These are phyloP conservation scores for Fusarium sp. DNA, from an alignment of 2,329 filamentous ascomycete genomes.

Conservation along the genomic window DNA sequence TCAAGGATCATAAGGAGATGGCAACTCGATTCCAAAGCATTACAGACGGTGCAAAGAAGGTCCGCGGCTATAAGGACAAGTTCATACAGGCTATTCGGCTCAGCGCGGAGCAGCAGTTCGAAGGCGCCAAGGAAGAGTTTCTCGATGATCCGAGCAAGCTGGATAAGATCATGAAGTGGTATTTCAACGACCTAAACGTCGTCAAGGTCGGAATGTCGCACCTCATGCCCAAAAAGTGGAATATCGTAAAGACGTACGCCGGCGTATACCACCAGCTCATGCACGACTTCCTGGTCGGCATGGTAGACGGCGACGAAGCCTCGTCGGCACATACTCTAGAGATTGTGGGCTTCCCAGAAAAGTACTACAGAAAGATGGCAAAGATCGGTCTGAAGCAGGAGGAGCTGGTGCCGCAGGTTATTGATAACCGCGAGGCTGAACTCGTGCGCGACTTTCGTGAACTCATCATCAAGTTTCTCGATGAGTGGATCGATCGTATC, in stretches of 20 bases:
- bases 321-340: slow-evolving; percentile 88
- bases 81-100: slow-evolving; percentile 85
- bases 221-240: slow-evolving; percentile 97
- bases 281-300: slow-evolving; percentile 89
- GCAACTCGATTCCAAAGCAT: slow-evolving; percentile 95
- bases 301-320: slow-evolving; percentile 87
- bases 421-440: slow-evolving; percentile 91
- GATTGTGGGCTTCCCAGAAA: slow-evolving; percentile 94
- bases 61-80: slow-evolving; percentile 96
- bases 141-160: slow-evolving; percentile 84
- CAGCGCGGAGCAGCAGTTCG: slow-evolving; percentile 80
- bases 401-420: slow-evolving; percentile 85
- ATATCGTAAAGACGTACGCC: slow-evolving; percentile 89
- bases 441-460: slow-evolving; percentile 93
- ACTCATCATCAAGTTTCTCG: slow-evolving; percentile 94
- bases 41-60: slow-evolving; percentile 89
- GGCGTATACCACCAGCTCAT: slow-evolving; percentile 93
- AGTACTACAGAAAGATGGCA: slow-evolving; percentile 95
- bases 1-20: slow-evolving; percentile 95
- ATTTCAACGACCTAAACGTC: slow-evolving; percentile 96
- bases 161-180: slow-evolving; percentile 93
- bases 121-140: slow-evolving; percentile 78
- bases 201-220: slow-evolving; percentile 93
- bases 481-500: slow-evolving; percentile 98
- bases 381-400: slow-evolving; percentile 85